Conservation (phyloP, 495 filamentous ascomycete genomes). For the Rusavskia elegans region DNA sequence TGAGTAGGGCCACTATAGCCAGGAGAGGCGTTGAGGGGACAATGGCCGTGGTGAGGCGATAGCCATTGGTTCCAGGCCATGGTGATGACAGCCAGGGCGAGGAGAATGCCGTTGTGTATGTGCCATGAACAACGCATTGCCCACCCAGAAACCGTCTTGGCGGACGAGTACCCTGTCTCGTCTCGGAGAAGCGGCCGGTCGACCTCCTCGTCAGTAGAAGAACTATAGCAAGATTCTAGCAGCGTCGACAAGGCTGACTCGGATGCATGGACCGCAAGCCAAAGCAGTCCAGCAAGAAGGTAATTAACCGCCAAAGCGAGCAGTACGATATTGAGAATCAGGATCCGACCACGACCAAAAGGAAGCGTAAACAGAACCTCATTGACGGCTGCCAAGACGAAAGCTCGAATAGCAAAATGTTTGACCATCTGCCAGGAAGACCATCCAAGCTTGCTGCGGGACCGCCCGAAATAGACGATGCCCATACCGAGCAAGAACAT, state of each 20-base stretch:
- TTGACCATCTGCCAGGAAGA: constrained; percentile 10
- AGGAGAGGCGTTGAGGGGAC: neutral
- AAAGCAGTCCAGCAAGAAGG: constrained; percentile 16
- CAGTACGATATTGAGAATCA: constrained; percentile 20
- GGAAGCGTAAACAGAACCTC: constrained; percentile 5
- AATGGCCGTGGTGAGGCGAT: constrained; percentile 14
- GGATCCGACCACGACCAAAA: constrained; percentile 9
- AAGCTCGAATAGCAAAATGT: constrained; percentile 15
- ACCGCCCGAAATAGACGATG: constrained; percentile 18
- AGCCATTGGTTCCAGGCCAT: constrained; percentile 23
- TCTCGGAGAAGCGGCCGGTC: neutral
- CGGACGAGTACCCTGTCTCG: neutral
- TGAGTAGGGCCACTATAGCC: constrained; percentile 4
- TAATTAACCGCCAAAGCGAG: constrained; percentile 20
- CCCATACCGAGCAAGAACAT: constrained; percentile 24
- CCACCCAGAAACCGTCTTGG: neutral
- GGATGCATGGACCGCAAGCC: constrained; percentile 11
- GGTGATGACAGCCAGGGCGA: constrained; percentile 9
- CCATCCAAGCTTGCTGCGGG: constrained; percentile 17
- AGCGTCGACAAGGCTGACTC: constrained; percentile 11
- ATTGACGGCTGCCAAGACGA: constrained; percentile 14
- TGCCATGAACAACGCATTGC: constrained; percentile 10
- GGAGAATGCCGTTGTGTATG: constrained; percentile 14
- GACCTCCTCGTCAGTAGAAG: neutral
- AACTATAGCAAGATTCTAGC: constrained; percentile 8